Conservation (phyloP, 2,329 filamentous ascomycete species). For the Venturia asperata region DNA sequence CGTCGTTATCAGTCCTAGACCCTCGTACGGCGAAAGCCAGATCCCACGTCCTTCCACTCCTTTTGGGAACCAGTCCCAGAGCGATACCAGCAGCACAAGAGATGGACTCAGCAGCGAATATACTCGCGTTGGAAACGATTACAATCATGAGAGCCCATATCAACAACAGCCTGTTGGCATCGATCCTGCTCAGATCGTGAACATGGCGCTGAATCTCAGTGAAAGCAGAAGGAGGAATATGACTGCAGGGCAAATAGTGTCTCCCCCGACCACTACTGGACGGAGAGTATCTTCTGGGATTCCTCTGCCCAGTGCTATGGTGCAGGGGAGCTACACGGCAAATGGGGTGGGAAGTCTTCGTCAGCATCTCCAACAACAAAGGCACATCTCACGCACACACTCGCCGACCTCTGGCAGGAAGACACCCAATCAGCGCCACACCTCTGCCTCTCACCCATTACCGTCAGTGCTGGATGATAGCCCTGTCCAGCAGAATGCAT, state of each 20-base stretch:
- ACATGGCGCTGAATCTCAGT: constrained; percentile 82
- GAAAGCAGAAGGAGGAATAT: constrained; percentile 64
- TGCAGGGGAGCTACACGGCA: constrained; percentile 34
- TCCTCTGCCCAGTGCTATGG: constrained; percentile 25
- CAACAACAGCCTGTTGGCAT: constrained; percentile 31
- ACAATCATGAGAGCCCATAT: not conserved
- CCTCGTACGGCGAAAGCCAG: not conserved
- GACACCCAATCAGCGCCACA: constrained; percentile 26
- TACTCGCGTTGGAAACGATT: not conserved
- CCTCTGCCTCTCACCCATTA: constrained; percentile 24
- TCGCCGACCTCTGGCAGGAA: constrained; percentile 47
- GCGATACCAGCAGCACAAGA: constrained; percentile 9
- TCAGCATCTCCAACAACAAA: constrained; percentile 66
- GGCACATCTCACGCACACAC: constrained; percentile 53
- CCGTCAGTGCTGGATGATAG: constrained; percentile 23
- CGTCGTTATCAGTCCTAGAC: constrained; percentile 15
- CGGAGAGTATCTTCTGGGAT: constrained; percentile 39
- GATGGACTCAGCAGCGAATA: constrained; percentile 6
- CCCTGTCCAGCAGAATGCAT: constrained; percentile 24
- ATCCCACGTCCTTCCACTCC: constrained; percentile 12
- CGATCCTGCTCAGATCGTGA: constrained; percentile 84
- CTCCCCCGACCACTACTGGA: constrained; percentile 45
- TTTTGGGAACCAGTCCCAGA: not conserved
- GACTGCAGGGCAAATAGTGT: constrained; percentile 49
- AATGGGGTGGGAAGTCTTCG: constrained; percentile 50